Evolutionary conservation across 257 asterid genomes (phyloP).

Genomic region (Capsicum baccatum): DNA sequence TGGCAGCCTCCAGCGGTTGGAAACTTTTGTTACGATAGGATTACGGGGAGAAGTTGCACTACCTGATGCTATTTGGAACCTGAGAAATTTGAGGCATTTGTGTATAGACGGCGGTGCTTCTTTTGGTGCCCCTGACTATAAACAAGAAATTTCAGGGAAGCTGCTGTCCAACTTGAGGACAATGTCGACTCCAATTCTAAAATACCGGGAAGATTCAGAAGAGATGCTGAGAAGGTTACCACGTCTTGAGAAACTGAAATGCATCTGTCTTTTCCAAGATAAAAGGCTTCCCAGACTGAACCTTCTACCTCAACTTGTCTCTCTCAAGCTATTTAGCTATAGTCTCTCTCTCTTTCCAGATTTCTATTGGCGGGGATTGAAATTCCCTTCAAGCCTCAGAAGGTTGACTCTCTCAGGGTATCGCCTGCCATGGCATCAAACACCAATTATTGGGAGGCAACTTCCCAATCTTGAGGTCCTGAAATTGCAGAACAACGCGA

Average conservation of each 20-base stretch:
- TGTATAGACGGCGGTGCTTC: neutral
- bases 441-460: neutral
- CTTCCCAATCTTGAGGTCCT: too few species aligned
- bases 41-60: neutral
- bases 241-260: slow-evolving; percentile 25
- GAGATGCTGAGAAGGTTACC: slow-evolving; percentile 25
- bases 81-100: slow-evolving; percentile 33
- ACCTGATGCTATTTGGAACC: slow-evolving; percentile 31
- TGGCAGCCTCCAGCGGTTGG: slow-evolving; percentile 4
- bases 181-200: neutral
- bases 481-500: too few species aligned
- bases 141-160: too few species aligned
- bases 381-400: slow-evolving; percentile 29
- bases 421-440: slow-evolving; percentile 20
- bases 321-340: neutral
- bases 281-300: neutral
- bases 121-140: neutral
- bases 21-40: neutral
- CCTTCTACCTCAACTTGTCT: neutral
- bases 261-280: neutral
- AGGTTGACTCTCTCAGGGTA: neutral
- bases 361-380: neutral
- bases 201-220: neutral
- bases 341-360: too few species aligned
- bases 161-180: neutral